Percentiles rank a stretch among this genome's conserved stretches.
Conservation (phyloP, 2,329 filamentous ascomycete species). For the Fusarium sp. region DNA sequence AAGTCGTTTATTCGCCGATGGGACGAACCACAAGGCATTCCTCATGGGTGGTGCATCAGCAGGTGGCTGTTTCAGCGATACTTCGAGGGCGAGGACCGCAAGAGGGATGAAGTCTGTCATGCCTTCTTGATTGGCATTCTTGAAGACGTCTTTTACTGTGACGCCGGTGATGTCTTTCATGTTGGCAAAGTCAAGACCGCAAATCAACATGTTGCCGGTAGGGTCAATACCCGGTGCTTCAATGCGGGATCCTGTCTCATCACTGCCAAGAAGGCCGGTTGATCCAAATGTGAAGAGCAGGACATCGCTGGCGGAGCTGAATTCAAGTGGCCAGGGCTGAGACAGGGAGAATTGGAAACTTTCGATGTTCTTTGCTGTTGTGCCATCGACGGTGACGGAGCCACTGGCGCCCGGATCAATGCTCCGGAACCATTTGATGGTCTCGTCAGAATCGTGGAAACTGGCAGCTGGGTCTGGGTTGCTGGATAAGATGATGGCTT, state of each 20-base stretch:
- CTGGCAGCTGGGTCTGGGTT: background rate
- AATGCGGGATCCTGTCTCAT: background rate
- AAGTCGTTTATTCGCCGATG: background rate
- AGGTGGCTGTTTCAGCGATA: background rate
- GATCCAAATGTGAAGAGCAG: background rate
- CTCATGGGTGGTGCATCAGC: background rate
- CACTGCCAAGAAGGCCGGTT: background rate
- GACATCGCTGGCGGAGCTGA: background rate
- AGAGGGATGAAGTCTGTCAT: background rate
- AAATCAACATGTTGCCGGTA: background rate
- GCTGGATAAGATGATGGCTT: background rate
- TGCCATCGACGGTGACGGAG: background rate
- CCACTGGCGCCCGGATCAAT: background rate
- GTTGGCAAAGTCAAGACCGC: background rate
- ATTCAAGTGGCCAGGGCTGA: background rate
- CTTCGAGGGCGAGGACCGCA: background rate
- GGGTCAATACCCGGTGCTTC: background rate
- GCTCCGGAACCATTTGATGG: background rate
- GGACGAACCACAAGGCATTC: background rate
- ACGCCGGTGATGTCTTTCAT: background rate
- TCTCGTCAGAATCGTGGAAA: background rate
- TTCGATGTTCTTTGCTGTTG: background rate
- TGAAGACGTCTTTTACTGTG: background rate
- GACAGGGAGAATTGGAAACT: background rate
- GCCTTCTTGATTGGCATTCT: background rate